Conservation (phyloP, 805 yeast species). For the Torulaspora maleeae region DNA sequence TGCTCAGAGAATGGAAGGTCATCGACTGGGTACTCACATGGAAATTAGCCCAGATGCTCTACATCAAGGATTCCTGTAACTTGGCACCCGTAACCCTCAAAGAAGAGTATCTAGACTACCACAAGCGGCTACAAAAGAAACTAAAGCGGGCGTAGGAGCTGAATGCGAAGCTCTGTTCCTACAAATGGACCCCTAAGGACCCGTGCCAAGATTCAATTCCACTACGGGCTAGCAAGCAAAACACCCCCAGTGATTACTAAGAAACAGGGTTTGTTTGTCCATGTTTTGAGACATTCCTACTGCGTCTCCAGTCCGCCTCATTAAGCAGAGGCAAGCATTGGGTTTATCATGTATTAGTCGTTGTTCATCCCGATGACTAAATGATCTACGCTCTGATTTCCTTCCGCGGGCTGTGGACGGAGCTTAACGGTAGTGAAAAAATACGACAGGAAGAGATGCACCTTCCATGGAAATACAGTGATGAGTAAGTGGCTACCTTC, state of each 20-base stretch:
- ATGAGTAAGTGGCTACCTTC: neutral
- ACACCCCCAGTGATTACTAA: too few species aligned
- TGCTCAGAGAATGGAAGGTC: constrained; percentile 63
- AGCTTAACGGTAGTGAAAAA: neutral
- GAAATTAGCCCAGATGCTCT: constrained; percentile 48
- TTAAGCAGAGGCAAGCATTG: too few species aligned
- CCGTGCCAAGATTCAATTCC: too few species aligned
- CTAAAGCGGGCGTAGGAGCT: neutral
- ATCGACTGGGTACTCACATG: constrained; percentile 59
- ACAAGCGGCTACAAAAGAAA: constrained; percentile 20
- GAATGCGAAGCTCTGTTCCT: neutral
- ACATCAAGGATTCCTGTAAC: constrained; percentile 58
- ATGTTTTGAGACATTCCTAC: too few species aligned
- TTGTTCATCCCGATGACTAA: neutral
- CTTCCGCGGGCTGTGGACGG: neutral
- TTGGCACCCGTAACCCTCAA: constrained; percentile 43
- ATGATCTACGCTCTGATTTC: neutral
- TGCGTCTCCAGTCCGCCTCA: too few species aligned
- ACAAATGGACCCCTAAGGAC: neutral
- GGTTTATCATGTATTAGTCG: too few species aligned
- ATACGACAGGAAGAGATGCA: neutral
- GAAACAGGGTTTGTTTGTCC: too few species aligned
- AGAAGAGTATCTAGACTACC: constrained; percentile 43
- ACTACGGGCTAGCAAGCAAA: too few species aligned
- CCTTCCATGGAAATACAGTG: neutral